Evolutionary conservation across 805 yeast species (phyloP), one percentile per base, ranked within the genome.

Genomic region (Metschnikowia shivogae): DNA sequence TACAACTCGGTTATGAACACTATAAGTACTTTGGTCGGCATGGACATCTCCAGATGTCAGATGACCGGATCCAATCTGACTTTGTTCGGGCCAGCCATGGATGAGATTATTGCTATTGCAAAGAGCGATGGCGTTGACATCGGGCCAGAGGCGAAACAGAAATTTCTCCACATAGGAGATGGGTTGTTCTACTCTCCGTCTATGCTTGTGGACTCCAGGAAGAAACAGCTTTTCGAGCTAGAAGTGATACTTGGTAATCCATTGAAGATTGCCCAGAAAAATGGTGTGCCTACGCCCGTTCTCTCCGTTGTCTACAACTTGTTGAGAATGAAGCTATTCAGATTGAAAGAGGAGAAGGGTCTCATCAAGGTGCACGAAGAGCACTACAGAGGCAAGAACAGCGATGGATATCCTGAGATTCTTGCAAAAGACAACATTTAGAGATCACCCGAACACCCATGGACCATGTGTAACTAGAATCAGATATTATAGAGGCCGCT

Each of bases 241-340:
- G 89, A 86, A 56, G 84, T 78, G 19, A 82, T 87, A 48, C 65
- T 85, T 41, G 90, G 92, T 4, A 86, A 82, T 55, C 49, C 56
- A 71, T 84, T 84, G 42, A 61, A 61, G 13, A 43, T 48, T 12
- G 57, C 53, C 2, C 33, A 43, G 19, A 36, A 39, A n/a, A 50
- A 50, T 28, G 46, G 46, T 7, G 58, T 54, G 7, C 30, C 45
- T 3, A 73, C 89, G 0, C 96, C 96, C 1, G 67, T 72, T 3
- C 72, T 89, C 45, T 60, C 70, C 2, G 60, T 80, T 43, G 51
- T 88, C 19, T 86, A 87, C 61, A 62, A 70, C 26, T 67, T 87
- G 44, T 70, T 86, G 49, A 72, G 74, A 36, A 74, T 83, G 48
- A 73, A 76, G 36, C 95, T 87, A 64, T 77, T 77, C 55, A 69